Conservation (phyloP, 345 rosid species). For the Litchi chinensis region DNA sequence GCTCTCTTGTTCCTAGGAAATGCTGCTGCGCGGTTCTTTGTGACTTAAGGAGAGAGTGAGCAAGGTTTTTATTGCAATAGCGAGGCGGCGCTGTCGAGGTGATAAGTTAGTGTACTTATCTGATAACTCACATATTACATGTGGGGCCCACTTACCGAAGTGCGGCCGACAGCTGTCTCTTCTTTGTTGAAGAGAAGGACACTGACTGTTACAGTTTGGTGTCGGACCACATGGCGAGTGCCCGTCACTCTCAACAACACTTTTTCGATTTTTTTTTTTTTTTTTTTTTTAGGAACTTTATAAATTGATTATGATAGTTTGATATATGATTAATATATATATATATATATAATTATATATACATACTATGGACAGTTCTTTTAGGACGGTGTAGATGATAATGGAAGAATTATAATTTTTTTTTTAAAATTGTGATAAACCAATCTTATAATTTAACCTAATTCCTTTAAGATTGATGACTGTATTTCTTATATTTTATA, state of each 20-base stretch:
- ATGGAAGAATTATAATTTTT: too few species aligned
- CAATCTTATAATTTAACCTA: too few species aligned
- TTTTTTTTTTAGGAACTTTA: too few species aligned
- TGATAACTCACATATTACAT: neutral
- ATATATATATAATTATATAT: too few species aligned
- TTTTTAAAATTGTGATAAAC: too few species aligned
- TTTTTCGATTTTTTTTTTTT: too few species aligned
- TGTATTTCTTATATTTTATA: too few species aligned
- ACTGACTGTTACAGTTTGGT: slow-evolving; percentile 8
- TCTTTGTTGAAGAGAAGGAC: slow-evolving; percentile 26
- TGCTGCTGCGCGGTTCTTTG: slow-evolving; percentile 19
- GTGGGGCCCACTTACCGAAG: slow-evolving; percentile 10
- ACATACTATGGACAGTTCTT: too few species aligned
- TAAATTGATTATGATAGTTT: too few species aligned
- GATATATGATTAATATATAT: too few species aligned
- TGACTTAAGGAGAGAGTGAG: neutral
- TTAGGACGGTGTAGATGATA: too few species aligned
- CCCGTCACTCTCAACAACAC: slow-evolving; percentile 4
- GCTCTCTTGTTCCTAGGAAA: slow-evolving; percentile 16
- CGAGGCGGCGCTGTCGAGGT: slow-evolving; percentile 24
- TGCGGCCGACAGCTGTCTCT: slow-evolving; percentile 26
- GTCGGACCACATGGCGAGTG: slow-evolving; percentile 11
- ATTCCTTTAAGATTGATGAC: too few species aligned
- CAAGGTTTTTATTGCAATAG: neutral
- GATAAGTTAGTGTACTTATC: fast-evolving